phyloP scores from a whole-genome alignment of 345 rosid genomes.

The Trapa bicornis region DNA sequence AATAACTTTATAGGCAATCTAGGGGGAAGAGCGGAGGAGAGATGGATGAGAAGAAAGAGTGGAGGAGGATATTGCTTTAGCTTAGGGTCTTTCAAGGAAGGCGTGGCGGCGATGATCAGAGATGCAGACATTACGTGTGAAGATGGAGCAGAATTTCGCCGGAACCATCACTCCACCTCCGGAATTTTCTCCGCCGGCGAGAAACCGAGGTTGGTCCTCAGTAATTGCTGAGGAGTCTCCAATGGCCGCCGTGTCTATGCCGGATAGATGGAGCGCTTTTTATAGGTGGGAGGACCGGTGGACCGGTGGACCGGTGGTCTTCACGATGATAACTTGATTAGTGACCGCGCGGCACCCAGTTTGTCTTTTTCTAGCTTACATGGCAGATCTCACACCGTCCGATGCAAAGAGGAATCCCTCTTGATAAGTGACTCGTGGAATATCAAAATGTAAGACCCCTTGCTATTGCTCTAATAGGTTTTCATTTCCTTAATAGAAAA shows the following conservation, averaged over 20 bases:
- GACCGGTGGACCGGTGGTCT: neutral
- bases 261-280: neutral
- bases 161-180: neutral
- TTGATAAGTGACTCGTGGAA: neutral
- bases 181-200: constrained; percentile 1
- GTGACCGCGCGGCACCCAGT: neutral
- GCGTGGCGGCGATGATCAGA: constrained; percentile 9
- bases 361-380: neutral
- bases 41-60: neutral
- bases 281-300: neutral
- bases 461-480: too few species aligned
- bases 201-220: neutral
- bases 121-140: constrained; percentile 8
- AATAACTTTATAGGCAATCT: constrained; percentile 2
- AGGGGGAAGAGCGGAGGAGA: neutral
- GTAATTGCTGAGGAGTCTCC: neutral
- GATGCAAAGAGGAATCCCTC: neutral
- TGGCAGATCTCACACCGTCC: neutral
- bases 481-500: too few species aligned
- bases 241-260: neutral
- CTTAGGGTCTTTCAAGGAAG: neutral
- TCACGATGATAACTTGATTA: neutral
- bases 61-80: constrained; percentile 6
- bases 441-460: neutral
- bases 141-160: neutral